These are phyloP conservation scores for Pseudonitzschia multistriata DNA, from an alignment of 108 stramenopile genomes.

Conservation along the genomic window DNA sequence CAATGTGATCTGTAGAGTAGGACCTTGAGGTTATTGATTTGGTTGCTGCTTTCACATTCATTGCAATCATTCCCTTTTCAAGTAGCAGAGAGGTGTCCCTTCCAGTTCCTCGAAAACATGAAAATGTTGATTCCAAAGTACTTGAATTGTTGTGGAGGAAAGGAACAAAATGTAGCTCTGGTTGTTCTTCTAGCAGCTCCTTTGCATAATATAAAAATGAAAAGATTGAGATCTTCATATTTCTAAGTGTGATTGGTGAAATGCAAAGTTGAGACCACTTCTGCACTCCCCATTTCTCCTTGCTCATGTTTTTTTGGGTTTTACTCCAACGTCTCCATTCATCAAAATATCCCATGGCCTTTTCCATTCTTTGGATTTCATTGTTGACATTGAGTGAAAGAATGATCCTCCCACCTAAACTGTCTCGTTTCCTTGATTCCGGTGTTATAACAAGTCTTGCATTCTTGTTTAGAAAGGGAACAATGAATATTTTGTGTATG, in stretches of 20 bases:
- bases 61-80: neutral
- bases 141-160: constrained; percentile 6
- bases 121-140: neutral
- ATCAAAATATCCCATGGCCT: neutral
- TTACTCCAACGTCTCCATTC: neutral
- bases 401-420: neutral
- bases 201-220: neutral
- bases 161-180: neutral
- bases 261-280: neutral
- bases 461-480: neutral
- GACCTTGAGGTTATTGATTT: neutral
- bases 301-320: neutral
- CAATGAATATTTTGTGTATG: neutral
- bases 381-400: neutral
- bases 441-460: neutral
- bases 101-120: neutral
- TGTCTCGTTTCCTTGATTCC: neutral
- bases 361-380: neutral
- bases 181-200: neutral
- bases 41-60: neutral
- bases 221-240: neutral
- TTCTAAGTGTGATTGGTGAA: neutral
- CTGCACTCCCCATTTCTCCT: neutral
- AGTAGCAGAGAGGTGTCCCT: neutral
- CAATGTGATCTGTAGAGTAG: neutral